Base-by-base conservation (phyloP, 1,139 yeast species). In the Geotrichum bryndzae region DNA sequence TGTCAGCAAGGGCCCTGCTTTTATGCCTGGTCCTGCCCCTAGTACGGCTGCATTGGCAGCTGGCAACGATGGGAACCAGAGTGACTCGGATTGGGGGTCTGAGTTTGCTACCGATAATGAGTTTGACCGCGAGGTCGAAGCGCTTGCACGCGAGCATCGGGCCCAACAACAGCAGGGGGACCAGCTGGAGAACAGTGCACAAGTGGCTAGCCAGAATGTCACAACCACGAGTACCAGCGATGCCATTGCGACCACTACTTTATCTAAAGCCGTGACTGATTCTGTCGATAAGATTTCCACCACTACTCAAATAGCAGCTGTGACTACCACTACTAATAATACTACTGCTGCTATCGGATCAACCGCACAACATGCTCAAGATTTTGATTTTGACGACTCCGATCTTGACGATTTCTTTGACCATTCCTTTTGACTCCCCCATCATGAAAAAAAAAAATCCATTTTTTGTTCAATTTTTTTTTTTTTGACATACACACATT, bases 321-420 rank as follows among this genome's bases (percentile, higher is more conserved):
- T 29, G 33, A 29, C 10, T 29, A 18, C n/a, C 15, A 6, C 31
- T 27, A 4, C 31, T 27, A 6, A 27, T 27, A 27, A 0, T 29
- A 8, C 33, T 29, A 7, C 33, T 29, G 10, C 33, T 8, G 33
- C 33, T 29, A 8, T 8, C 7, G 15, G n/a, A 27, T 29, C 7
- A 38, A 27, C 25, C 23, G 18, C 18, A 11, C 10, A 41, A 11
- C 10, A 41, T 10, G 53, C 52, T 29, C 31, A 29, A n/a, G 56
- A 48, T 22, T 55, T 58, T 31, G 59, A 56, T 13, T 52, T 59
- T 27, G 54, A 52, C 15, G 48, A 53, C 8, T 50, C 38, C 31
- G 27, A 33, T 13, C 46, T 50, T 5, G 57, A 54, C 18, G 50
- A 45, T 35, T 54, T 54, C 27, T 54, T 45, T n/a, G 41, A 54